Conservation (phyloP, 2,329 filamentous ascomycete genomes). For the Zalaria sp. region DNA sequence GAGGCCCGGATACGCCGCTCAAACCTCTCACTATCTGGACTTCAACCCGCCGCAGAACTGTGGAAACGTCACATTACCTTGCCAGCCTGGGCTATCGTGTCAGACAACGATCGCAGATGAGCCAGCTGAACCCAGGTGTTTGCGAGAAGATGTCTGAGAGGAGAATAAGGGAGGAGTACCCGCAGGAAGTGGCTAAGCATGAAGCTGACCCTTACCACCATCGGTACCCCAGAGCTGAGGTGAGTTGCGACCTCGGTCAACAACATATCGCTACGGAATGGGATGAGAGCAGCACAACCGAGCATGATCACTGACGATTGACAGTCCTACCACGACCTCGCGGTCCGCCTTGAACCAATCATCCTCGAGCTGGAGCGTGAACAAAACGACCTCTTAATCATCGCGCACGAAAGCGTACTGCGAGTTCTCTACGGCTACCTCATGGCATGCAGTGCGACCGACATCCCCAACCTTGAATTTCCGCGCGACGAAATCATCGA, state of each 20-base stretch:
- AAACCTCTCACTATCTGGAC: slow-evolving; percentile 89
- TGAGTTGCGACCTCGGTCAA: slow-evolving; percentile 23
- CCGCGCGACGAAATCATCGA: slow-evolving; percentile 96
- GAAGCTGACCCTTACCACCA: slow-evolving; percentile 94
- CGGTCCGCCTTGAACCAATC: slow-evolving; percentile 93
- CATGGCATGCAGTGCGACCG: slow-evolving; percentile 93
- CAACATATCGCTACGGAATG: no score
- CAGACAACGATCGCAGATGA: slow-evolving; percentile 87
- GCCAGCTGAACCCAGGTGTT: slow-evolving; percentile 89
- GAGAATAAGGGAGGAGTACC: slow-evolving; percentile 67
- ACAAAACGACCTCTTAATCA: slow-evolving; percentile 94
- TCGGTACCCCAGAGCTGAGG: slow-evolving; percentile 86
- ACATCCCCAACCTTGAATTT: slow-evolving; percentile 86
- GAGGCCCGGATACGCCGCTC: slow-evolving; percentile 52
- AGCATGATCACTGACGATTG: slow-evolving; percentile 10
- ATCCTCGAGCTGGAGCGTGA: slow-evolving; percentile 95
- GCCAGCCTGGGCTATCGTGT: slow-evolving; percentile 69
- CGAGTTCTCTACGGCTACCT: slow-evolving; percentile 93
- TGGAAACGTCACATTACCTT: slow-evolving; percentile 79
- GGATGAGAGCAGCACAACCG: not conserved
- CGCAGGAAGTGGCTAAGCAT: slow-evolving; percentile 85
- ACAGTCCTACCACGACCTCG: slow-evolving; percentile 93
- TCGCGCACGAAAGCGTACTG: slow-evolving; percentile 94
- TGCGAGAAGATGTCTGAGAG: slow-evolving; percentile 86
- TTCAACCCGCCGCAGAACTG: slow-evolving; percentile 75